phyloP scores from a whole-genome alignment of 176 grass and related monocot genomes.

The Triticum timopheevii region DNA sequence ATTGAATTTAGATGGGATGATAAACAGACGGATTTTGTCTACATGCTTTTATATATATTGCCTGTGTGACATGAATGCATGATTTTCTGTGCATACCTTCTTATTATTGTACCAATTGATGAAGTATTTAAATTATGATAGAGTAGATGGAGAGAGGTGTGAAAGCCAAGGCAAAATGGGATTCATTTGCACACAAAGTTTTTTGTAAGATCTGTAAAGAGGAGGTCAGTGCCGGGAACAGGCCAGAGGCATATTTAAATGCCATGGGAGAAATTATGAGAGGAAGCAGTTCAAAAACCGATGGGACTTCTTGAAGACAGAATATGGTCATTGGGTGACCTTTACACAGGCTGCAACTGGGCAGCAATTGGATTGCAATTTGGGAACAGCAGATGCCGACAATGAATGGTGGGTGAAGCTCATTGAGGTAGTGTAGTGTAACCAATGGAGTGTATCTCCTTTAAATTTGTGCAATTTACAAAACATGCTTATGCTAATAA shows the following conservation, averaged over 20 bases:
- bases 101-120: background rate
- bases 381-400: background rate
- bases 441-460: background rate
- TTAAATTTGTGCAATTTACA: background rate
- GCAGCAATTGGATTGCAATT: background rate
- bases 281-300: constrained; percentile 14
- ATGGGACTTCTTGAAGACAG: background rate
- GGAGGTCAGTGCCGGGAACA: background rate
- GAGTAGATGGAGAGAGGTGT: background rate
- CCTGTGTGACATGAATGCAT: background rate
- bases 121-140: background rate
- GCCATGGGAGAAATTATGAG: background rate
- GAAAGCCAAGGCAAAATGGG: background rate
- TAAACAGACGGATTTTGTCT: background rate
- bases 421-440: background rate
- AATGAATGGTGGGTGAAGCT: constrained; percentile 1
- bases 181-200: background rate
- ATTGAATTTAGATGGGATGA: background rate
- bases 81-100: background rate
- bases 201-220: constrained; percentile 9
- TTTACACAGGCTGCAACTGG: constrained; percentile 5
- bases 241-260: background rate
- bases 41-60: background rate
- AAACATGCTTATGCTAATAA: background rate
- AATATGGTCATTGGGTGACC: background rate